Conservation (phyloP, 768 basidiomycete genomes). For the Hygrophoropsis aurantiaca region DNA sequence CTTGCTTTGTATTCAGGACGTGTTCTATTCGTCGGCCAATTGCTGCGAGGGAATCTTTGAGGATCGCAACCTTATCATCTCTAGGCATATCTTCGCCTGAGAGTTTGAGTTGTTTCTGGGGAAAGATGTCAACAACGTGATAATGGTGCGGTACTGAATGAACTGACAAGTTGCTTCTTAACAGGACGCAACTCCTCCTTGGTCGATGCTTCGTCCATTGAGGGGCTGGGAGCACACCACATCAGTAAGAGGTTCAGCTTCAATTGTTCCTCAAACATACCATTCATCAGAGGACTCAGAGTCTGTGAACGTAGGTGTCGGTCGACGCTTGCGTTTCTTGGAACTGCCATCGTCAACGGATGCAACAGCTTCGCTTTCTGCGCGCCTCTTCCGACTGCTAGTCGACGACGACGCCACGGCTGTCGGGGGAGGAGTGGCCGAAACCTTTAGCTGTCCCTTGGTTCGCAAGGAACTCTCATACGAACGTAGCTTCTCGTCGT, state of each 20-base stretch:
- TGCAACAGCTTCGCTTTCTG: constrained; percentile 83
- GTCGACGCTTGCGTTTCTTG: constrained; percentile 83
- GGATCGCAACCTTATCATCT: constrained; percentile 92
- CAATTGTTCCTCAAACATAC: constrained; percentile 43
- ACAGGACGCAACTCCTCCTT: constrained; percentile 96
- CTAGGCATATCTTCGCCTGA: constrained; percentile 91
- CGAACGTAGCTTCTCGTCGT: constrained; percentile 88
- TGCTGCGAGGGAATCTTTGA: constrained; percentile 93
- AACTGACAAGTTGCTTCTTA: constrained; percentile 87
- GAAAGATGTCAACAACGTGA: constrained; percentile 4
- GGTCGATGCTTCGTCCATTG: constrained; percentile 91
- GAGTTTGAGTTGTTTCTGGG: constrained; percentile 90
- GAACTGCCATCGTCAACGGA: constrained; percentile 71
- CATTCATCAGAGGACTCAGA: constrained; percentile 92
- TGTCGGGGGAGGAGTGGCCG: constrained; percentile 74
- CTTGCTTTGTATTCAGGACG: constrained; percentile 74
- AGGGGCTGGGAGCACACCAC: constrained; percentile 54
- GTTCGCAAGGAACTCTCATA: constrained; percentile 79
- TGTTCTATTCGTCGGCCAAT: constrained; percentile 91
- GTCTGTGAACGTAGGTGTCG: constrained; percentile 96
- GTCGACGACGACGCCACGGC: constrained; percentile 66
- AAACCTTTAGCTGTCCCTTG: constrained; percentile 68
- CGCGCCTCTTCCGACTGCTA: constrained; percentile 68
- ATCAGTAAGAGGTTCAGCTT: constrained; percentile 5
- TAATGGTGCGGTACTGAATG: neutral